A percentile compares a stretch with the other conserved stretches of the same genome.
Conservation (phyloP, 345 rosid species). For the Hibiscus mutabilis region DNA sequence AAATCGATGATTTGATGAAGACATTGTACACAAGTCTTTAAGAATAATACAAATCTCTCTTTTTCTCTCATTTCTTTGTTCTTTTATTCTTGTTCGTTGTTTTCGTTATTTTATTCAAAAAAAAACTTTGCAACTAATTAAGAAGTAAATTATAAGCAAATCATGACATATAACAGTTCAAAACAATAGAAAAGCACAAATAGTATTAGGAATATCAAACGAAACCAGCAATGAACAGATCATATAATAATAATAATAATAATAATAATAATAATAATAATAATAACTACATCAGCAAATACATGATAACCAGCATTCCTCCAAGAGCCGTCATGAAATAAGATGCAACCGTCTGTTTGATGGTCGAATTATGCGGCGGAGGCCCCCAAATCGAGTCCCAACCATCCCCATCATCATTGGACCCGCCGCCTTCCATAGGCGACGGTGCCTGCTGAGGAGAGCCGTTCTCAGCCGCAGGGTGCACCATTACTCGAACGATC, state of each 20-base stretch:
- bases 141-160: not conserved
- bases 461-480: not conserved
- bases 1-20: too few species aligned
- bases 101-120: too few species aligned
- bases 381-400: conserved; percentile 31
- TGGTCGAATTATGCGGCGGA: conserved; percentile 23
- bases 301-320: conserved; percentile 19
- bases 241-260: not conserved
- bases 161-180: not conserved
- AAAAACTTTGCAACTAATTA: not conserved
- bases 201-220: not conserved
- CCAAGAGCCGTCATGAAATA: conserved; percentile 26
- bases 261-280: not conserved
- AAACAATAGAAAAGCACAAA: not conserved
- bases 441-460: conserved; percentile 21
- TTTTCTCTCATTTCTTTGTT: too few species aligned
- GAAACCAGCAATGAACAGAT: not conserved
- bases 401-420: conserved; percentile 6
- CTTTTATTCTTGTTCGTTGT: too few species aligned
- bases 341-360: conserved; percentile 22
- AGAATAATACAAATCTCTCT: too few species aligned
- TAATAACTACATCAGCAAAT: conserved; percentile 15
- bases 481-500: conserved; percentile 25
- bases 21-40: too few species aligned
- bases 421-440: conserved; percentile 9